Base-by-base conservation (phyloP, 768 basidiomycete species). In the Boletus rex-veris region DNA sequence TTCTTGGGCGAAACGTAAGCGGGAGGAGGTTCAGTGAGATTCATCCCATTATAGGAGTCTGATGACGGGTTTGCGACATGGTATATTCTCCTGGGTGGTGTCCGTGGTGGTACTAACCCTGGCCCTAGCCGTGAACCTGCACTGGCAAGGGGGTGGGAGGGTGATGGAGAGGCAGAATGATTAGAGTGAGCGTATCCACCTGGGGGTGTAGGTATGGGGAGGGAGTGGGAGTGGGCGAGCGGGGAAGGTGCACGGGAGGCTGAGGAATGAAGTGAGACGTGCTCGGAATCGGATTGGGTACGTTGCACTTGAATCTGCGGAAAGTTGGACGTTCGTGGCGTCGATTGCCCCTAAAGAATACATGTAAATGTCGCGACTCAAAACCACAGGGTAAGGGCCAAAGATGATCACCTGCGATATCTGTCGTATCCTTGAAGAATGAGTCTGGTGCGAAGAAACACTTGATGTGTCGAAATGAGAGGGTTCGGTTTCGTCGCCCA, bases 21-120 rank as follows among this genome's bases (percentile, higher is more conserved):
- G 4, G 80, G 79, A 0, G 80, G 80, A 7, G 79, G 78, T 5
- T 79, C 74, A 24, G 38, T 9, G 59, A 66, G 53, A 54, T 56
- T 52, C 57, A 55, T 43, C 28, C 38, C 60, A 10, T 65, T 55
- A 8, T 38, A 39, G 11, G 55, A 66, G 39, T 64, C 62, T 30
- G 72, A 56, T 15, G 71, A 68, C 3, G 66, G 69, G 58, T 81
- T 80, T 5, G 66, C 65, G 48, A 81, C 62, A 41, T 77, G 77
- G 47, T 75, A 77, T 16, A 72, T 58, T 45, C 77, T 65, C 48
- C 71, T 68, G 2, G 77, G 73, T 14, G 77, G 75, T 11, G 68
- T 71, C 41, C 64, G 66, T 3, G 70, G 69, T 35, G 59, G 45
- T 33, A 46, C 57, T 24, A 58, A 52, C 7, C 30, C 26, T 24